Percentiles rank a stretch among this genome's conserved stretches.
These are phyloP conservation scores for Candida pseudoviswanathii DNA, from an alignment of 1,139 yeast genomes.

Conservation along the genomic window DNA sequence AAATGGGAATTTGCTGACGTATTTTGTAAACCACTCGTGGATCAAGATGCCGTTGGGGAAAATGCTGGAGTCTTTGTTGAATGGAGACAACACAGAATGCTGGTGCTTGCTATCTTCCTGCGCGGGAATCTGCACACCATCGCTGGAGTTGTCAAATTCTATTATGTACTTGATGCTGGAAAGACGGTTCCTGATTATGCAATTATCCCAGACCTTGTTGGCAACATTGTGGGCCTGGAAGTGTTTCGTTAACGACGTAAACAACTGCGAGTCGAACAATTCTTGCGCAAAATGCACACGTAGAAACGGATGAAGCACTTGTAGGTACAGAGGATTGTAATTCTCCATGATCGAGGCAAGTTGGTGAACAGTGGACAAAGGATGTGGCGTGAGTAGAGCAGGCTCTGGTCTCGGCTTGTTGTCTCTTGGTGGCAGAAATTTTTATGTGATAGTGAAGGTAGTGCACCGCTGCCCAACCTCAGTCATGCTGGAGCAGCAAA, in stretches of 20 bases:
- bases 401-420: too few species aligned
- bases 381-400: not conserved
- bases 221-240: conserved; percentile 24
- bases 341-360: too few species aligned
- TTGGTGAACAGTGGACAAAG: too few species aligned
- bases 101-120: conserved; percentile 5
- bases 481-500: too few species aligned
- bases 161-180: conserved; percentile 37
- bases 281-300: conserved; percentile 20
- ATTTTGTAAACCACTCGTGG: conserved; percentile 40
- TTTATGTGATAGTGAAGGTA: too few species aligned
- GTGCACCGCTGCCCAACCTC: too few species aligned
- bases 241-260: conserved; percentile 11
- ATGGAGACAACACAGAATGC: conserved; percentile 41
- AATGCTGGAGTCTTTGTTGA: conserved; percentile 36
- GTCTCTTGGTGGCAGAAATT: too few species aligned
- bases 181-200: conserved; percentile 39
- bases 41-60: conserved; percentile 48
- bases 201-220: conserved; percentile 40
- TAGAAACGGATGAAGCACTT: conserved; percentile 39
- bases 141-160: conserved; percentile 11
- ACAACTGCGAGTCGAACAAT: conserved; percentile 8
- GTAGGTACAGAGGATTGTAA: conserved; percentile 29
- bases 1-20: conserved; percentile 35
- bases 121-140: conserved; percentile 11